These are phyloP conservation scores for Quillaja saponaria DNA, from an alignment of 306 rosid genomes.

Conservation along the genomic window DNA sequence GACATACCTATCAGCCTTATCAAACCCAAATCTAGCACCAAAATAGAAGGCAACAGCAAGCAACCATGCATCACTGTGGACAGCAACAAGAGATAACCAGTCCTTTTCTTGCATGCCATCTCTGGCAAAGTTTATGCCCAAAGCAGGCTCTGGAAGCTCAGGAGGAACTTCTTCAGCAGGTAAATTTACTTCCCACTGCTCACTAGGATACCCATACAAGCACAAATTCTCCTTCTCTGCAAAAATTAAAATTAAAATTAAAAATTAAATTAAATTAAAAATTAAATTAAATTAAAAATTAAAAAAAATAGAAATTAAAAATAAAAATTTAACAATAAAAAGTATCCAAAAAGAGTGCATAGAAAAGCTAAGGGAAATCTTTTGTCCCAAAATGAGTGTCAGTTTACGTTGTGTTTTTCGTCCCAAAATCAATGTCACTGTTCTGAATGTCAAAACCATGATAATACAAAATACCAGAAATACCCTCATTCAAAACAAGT, in stretches of 20 bases:
- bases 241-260: slow-evolving; percentile 34
- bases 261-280: too few species aligned
- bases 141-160: slow-evolving; percentile 92
- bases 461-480: too few species aligned
- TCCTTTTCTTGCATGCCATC: too few species aligned
- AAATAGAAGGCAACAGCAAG: slow-evolving; percentile 88
- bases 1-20: slow-evolving; percentile 73
- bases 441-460: too few species aligned
- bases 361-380: too few species aligned
- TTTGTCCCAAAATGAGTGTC: neutral
- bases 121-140: slow-evolving; percentile 69
- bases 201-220: slow-evolving; percentile 82
- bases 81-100: too few species aligned
- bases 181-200: slow-evolving; percentile 94
- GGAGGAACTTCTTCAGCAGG: slow-evolving; percentile 47
- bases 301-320: slow-evolving; percentile 22
- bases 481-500: too few species aligned
- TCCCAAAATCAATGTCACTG: too few species aligned
- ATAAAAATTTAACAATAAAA: slow-evolving; percentile 16
- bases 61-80: slow-evolving; percentile 93
- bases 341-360: slow-evolving; percentile 9
- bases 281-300: too few species aligned
- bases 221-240: slow-evolving; percentile 94
- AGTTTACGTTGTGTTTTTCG: slow-evolving; percentile 10
- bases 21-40: slow-evolving; percentile 93